Base-by-base conservation (phyloP, 2,329 filamentous ascomycete genomes). In the Monosporascus sp. region DNA sequence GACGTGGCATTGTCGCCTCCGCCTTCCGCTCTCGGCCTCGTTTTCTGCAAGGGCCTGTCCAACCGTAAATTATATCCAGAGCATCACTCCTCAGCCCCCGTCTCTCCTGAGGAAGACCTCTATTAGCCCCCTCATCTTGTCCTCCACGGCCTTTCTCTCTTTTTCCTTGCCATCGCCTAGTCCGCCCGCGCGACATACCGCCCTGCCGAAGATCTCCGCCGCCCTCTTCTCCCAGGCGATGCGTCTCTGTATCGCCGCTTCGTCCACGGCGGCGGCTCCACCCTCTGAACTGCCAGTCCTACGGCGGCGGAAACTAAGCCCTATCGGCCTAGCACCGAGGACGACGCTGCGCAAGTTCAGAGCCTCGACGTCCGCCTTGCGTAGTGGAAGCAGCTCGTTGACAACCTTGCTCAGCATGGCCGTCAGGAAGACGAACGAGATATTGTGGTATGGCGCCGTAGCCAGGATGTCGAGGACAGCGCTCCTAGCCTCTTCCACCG, bases 361-460 rank as follows among this genome's bases (percentile, higher is more conserved):
- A 40, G 64, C 55, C 55, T 76, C 63, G 48, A 70, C 49, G 49
- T 75, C 72, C 0, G 67, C 65, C 19, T 70, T 70, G 14, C 62
- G 70, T 1, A 78, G 60, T 24, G 61, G 78, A 41, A 65, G 68
- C 6, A 84, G 68, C 52, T 84, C 81, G 1, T 72, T 67, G 2
- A 77, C 72, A 1, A 82, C 71, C 4, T 77, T 75, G 2, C 77
- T 72, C 1, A 97, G 77, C 71, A 91, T 92, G 8, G 89, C 85
- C 0, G 87, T 90, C 17, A 97, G 74, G 59, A 97, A 91, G 2
- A 96, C 88, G 64, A 97, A 96, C 0, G 88, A 88, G 52, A 96
- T 92, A 65, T 91, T 94, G 71, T 96, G 88, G 49, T 87, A 86
- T 0, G 91, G 88, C 0, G 83, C 79, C 2, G 80, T 75, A 0